Base-by-base conservation (phyloP, 139 green algal species). In the Nannochloris sp. region DNA sequence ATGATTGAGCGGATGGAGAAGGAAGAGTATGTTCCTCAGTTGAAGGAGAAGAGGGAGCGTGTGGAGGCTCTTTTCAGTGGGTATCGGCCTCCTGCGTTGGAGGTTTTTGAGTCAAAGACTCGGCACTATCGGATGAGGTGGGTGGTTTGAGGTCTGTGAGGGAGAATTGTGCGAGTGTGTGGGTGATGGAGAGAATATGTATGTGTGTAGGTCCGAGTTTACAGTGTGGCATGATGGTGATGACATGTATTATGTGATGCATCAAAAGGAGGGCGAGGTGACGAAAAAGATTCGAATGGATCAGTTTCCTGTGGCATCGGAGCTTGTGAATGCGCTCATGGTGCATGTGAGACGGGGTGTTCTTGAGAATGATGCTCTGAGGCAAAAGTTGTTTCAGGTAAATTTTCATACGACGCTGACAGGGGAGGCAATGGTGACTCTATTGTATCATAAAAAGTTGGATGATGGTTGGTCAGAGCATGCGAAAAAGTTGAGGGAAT, bases 381-480 rank as follows among this genome's bases (percentile, higher is more conserved):
- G 66, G 3, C 13, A 46, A 12, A 81, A 79, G 51, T 78, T 94
- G 20, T 91, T 74, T 56, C 66, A 91, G 77, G 84, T 77, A 61
- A 95, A 93, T 69, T 94, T 94, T 67, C 89, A 94, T 73, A 96
- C 87, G 48, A 89, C 89, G 1, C 72, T 93, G 29, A 78, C 53
- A 31, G 86, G 86, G 3, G 58, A 96, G 29, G 71, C 79, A n/a
- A 87, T 96, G 81, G 75, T 95, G 5, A 89, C 82, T 0, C 59
- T 96, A 48, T 68, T 92, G 11, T 96, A 96, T 67, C 86, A 95
- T 69, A 79, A 75, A n/a, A 80, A 84, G 61, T 71, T 96, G 44
- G 75, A 87, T 20, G 82, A 80, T 6, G 71, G 58, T 12, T 92
- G 87, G 85, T 30, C 40, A 25, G 44, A 72, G 37, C 58, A 30